Evolutionary conservation across 2,329 filamentous ascomycete genomes (phyloP).

Genomic region (Fusarium sp.): DNA sequence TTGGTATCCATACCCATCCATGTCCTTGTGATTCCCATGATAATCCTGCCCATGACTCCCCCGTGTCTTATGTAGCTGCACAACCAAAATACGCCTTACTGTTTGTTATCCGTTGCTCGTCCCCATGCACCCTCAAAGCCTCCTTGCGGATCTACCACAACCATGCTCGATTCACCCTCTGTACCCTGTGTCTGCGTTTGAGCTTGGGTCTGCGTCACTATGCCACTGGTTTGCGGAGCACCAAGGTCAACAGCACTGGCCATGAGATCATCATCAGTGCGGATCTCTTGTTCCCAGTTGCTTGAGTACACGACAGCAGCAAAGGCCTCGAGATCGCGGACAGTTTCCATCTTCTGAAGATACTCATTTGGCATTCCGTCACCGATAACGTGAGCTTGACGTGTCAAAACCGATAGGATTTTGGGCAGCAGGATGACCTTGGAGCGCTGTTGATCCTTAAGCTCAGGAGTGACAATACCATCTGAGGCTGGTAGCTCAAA

Average conservation of each 20-base stretch:
- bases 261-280: conserved; percentile 57
- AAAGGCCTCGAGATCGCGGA: conserved; percentile 83
- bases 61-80: conserved; percentile 32
- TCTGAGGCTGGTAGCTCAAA: conserved; percentile 69
- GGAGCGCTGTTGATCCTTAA: conserved; percentile 64
- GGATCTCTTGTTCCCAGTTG: conserved; percentile 79
- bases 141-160: conserved; percentile 63
- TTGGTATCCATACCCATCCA: conserved; percentile 19
- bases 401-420: conserved; percentile 87
- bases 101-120: conserved; percentile 61
- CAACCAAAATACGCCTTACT: conserved; percentile 30
- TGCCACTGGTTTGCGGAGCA: conserved; percentile 34
- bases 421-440: conserved; percentile 82
- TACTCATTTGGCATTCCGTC: conserved; percentile 80
- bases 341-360: conserved; percentile 78
- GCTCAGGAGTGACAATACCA: conserved; percentile 59
- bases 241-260: conserved; percentile 54
- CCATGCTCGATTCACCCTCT: conserved; percentile 62
- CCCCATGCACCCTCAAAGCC: conserved; percentile 78
- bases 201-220: conserved; percentile 31
- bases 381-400: conserved; percentile 91
- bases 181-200: conserved; percentile 20
- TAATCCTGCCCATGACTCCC: conserved; percentile 32
- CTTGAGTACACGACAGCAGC: conserved; percentile 89
- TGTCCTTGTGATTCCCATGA: conserved; percentile 8